phyloP scores from a whole-genome alignment of 2,329 filamentous ascomycete genomes.

The Phaeosphaeria sp. region DNA sequence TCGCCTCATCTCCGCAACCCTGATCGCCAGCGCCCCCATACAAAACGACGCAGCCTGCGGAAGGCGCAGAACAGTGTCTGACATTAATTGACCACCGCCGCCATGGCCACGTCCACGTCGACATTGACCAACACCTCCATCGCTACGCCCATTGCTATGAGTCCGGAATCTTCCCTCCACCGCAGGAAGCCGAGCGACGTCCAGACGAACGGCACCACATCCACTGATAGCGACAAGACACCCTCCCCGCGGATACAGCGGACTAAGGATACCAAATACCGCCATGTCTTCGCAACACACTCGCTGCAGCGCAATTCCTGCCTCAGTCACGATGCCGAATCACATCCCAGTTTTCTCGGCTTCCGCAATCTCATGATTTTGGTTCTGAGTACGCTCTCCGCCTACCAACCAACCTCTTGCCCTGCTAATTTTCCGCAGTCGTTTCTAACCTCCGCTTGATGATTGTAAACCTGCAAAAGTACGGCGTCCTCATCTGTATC shows the following conservation, averaged over 20 bases:
- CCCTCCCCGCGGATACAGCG: not conserved
- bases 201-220: conserved; percentile 5
- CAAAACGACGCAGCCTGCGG: not conserved
- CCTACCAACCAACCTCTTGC: not conserved
- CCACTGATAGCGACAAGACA: too few relatives aligned
- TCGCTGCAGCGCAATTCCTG: conserved; percentile 74
- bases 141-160: conserved; percentile 28
- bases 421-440: conserved; percentile 61
- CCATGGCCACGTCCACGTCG: conserved; percentile 44
- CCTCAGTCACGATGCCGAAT: conserved; percentile 80
- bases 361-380: conserved; percentile 97
- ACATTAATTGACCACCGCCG: not conserved
- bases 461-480: conserved; percentile 98
- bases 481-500: conserved; percentile 92
- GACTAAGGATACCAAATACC: conserved; percentile 69
- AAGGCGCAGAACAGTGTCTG: not conserved
- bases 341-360: conserved; percentile 83
- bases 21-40: not conserved
- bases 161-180: conserved; percentile 23
- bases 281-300: conserved; percentile 90
- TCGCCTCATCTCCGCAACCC: conserved; percentile 1
- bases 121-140: conserved; percentile 5
- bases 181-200: conserved; percentile 29
- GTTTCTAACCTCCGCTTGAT: conserved; percentile 92
- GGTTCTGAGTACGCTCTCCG: conserved; percentile 71